Evolutionary conservation across 2,329 filamentous ascomycete species (phyloP).

Genomic region (Cryphonectria parasitica): DNA sequence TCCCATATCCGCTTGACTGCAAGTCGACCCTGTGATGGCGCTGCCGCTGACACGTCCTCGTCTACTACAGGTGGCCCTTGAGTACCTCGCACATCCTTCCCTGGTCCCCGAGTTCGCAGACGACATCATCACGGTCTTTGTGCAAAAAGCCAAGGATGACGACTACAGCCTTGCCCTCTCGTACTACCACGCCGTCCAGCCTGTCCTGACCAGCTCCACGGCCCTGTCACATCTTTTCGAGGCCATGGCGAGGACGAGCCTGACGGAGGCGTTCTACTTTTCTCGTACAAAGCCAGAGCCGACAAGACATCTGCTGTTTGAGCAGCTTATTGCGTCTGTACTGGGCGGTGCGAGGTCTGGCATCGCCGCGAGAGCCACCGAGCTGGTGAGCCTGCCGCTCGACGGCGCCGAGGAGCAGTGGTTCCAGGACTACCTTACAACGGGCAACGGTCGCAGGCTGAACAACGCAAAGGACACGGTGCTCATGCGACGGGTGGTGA

Average conservation of each 20-base stretch:
- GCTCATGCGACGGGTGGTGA: constrained; percentile 73
- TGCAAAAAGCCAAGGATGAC: constrained; percentile 59
- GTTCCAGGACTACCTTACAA: constrained; percentile 71
- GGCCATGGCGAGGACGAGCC: constrained; percentile 67
- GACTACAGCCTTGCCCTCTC: constrained; percentile 72
- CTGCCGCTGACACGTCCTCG: constrained; percentile 2
- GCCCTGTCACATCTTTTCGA: constrained; percentile 71
- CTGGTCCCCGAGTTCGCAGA: constrained; percentile 81
- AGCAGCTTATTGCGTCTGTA: constrained; percentile 64
- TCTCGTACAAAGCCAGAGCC: constrained; percentile 66
- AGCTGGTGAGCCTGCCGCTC: constrained; percentile 76
- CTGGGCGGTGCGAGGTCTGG: constrained; percentile 49
- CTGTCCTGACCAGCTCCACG: constrained; percentile 66
- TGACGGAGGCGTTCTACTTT: constrained; percentile 76
- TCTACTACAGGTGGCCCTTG: constrained; percentile 63
- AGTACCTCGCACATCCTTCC: constrained; percentile 78
- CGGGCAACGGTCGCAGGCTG: constrained; percentile 66
- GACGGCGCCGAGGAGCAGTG: constrained; percentile 71
- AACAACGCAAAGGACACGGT: constrained; percentile 73
- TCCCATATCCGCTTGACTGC: not conserved
- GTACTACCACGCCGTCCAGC: constrained; percentile 78
- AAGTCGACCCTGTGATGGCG: too few relatives aligned
- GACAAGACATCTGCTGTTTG: constrained; percentile 67
- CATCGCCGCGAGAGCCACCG: constrained; percentile 61
- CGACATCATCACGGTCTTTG: constrained; percentile 74